Conservation (phyloP, 495 filamentous ascomycete species). For the Daldinia concentrica region DNA sequence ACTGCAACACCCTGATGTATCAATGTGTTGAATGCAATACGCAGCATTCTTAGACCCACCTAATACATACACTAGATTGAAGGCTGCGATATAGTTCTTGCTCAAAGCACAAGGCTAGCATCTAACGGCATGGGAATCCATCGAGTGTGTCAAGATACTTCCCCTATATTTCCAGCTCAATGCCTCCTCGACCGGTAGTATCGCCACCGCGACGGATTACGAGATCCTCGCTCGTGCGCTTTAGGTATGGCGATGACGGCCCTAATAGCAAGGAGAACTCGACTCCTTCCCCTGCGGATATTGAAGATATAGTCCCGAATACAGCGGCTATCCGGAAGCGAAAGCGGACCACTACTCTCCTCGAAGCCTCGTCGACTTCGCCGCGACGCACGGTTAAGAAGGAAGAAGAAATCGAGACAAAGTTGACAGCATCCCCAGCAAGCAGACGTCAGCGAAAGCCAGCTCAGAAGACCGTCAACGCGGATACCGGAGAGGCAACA, state of each 20-base stretch:
- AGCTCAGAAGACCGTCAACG: conserved; percentile 68
- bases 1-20: not conserved
- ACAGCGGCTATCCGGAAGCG: conserved; percentile 58
- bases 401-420: conserved; percentile 24
- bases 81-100: not conserved
- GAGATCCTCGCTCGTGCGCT: conserved; percentile 55
- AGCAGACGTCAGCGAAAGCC: conserved; percentile 65
- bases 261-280: conserved; percentile 46
- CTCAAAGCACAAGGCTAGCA: too few relatives aligned
- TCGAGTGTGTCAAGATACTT: conserved; percentile 64
- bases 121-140: conserved; percentile 66
- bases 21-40: not conserved
- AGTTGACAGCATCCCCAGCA: conserved; percentile 33
- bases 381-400: conserved; percentile 35
- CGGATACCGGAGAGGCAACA: conserved; percentile 61
- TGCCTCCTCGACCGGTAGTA: conserved; percentile 38
- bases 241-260: conserved; percentile 48
- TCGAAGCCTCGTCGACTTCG: conserved; percentile 29
- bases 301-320: conserved; percentile 67
- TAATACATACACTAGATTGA: not conserved
- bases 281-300: conserved; percentile 55
- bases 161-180: conserved; percentile 49
- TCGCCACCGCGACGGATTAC: conserved; percentile 57
- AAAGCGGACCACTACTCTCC: conserved; percentile 55
- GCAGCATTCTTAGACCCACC: not conserved